Evolutionary conservation across 768 basidiomycete species (phyloP), one percentile per base, ranked within the genome.

Genomic region (Pholiota molesta): DNA sequence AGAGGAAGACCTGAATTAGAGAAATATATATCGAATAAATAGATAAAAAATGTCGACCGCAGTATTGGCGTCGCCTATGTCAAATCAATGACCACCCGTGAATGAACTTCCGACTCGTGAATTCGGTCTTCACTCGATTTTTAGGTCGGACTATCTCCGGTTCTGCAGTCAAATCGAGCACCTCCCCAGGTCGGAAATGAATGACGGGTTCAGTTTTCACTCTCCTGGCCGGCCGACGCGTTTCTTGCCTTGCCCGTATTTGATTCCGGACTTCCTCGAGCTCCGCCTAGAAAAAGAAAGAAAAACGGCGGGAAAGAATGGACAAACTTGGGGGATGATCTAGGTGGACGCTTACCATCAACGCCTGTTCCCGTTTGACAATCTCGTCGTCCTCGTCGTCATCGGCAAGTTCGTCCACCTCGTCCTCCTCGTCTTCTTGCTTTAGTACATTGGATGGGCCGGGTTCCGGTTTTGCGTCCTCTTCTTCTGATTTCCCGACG

Each of bases 221-320:
- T 37, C 14, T 37, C 35, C 14, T 37, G 35, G 5, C 13, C 11
- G 35, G 35, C 11, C 11, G 35, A 14, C 35, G 35, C 10, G 5
- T 37, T 37, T 37, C 21, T 26, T 42, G 33, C 21, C 21, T 51
- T 13, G 60, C 39, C n/a, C 55, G 39, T 52, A 57, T 61, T 21
- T 39, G 37, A 28, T 51, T 31, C 11, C 60, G 54, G 8, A 61
- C 26, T 31, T 45, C 14, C 55, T 61, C 55, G 10, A 61, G 60
- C 19, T 55, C 53, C 8, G 52, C 54, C 60, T 61, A 35, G 11
- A n/a, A 26, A 52, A 26, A 4, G 26, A 26, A 26, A 26, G 26
- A 2, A 26, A 26, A 26, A 26, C 26, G 26, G 26, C 26, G 26
- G 2, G 26, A 26, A 26, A 26, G 4, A 26, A n/a, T n/a, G n/a